A percentile compares a stretch with the other conserved stretches of the same genome.
Evolutionary conservation across 2,329 filamentous ascomycete genomes (phyloP).

Genomic region (Fusarium sarcochroum): DNA sequence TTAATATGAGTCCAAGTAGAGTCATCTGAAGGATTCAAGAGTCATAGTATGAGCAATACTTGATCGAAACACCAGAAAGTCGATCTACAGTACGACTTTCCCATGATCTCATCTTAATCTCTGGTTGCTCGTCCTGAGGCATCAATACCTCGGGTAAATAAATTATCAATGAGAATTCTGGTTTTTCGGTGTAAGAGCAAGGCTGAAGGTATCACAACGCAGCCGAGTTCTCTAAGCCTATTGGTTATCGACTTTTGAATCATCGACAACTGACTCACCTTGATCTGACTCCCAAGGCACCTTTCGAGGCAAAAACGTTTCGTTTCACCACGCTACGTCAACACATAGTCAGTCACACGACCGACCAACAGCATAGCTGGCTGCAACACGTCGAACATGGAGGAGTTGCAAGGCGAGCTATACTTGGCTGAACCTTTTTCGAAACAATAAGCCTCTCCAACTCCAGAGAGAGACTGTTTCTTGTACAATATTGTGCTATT

Average conservation of each 20-base stretch:
- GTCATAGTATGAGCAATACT: slow-evolving; percentile 29
- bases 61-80: neutral
- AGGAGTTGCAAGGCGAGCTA: slow-evolving; percentile 6
- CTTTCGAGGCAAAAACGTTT: neutral
- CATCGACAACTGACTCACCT: slow-evolving; percentile 1
- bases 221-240: neutral
- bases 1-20: slow-evolving; percentile 15
- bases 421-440: slow-evolving; percentile 8
- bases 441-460: slow-evolving; percentile 2
- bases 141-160: slow-evolving; percentile 39
- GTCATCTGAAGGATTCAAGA: slow-evolving; percentile 34
- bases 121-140: slow-evolving; percentile 40
- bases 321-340: neutral
- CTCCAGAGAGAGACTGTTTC: neutral
- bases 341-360: slow-evolving; percentile 10
- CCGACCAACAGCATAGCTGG: slow-evolving; percentile 1
- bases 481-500: slow-evolving; percentile 31
- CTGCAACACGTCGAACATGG: slow-evolving; percentile 23
- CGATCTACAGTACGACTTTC: slow-evolving; percentile 2
- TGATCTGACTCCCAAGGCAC: neutral
- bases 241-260: neutral
- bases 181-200: slow-evolving; percentile 26
- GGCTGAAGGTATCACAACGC: slow-evolving; percentile 35
- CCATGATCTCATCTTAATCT: slow-evolving; percentile 3
- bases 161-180: slow-evolving; percentile 21